Base-by-base conservation (phyloP, 1,284 basidiomycete species). In the Microbotryum violaceum region DNA sequence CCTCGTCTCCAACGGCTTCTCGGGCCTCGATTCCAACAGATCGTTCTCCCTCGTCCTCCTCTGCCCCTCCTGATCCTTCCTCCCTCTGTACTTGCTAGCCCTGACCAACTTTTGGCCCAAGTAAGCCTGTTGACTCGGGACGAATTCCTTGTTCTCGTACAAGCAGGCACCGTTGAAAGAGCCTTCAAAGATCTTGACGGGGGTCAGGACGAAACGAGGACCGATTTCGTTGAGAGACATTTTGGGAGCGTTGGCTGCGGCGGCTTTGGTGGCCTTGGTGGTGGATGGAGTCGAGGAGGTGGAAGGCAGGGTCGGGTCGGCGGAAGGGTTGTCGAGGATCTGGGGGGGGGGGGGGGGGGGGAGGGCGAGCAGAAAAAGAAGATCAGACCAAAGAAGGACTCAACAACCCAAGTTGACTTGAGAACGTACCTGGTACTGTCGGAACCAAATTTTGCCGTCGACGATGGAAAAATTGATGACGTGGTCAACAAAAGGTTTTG, bases 401-500 rank as follows among this genome's bases (percentile, higher is more conserved):
- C 27, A 27, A 27, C 3, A 27, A 27, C 5, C 27, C 27, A 27
- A 27, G 27, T 27, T 27, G 27, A 23, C 33, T 29, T 12, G n/a
- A 20, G 33, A 46, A 4, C 60, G 67, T 45, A 88, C 89, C 82
- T 98, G 94, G 79, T 89, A 98, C 78, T 97, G 97, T 68, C 96
- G 85, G 82, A 98, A 97, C 96, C 96, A 99, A 69, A 98, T 91
- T 76, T 97, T 97, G 75, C 84, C 83, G 79, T 99, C 96, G 49
- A 96, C 82, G 57, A 98, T 82, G 23, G 92, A 96, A 77, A 99
- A 98, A 50, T 91, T 90, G 66, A 98, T 82, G 72, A 98, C 85
- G 74, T 98, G 96, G 78, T 99, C 96, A 71, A 99, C 85, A 78
- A 99, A 99, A 1, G 96, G 96, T 76, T 99, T 99, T 16, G 91